Evolutionary conservation across 495 filamentous ascomycete species (phyloP), one percentile per base, ranked within the genome.

Genomic region (Friedmanniomyces endolithicus): DNA sequence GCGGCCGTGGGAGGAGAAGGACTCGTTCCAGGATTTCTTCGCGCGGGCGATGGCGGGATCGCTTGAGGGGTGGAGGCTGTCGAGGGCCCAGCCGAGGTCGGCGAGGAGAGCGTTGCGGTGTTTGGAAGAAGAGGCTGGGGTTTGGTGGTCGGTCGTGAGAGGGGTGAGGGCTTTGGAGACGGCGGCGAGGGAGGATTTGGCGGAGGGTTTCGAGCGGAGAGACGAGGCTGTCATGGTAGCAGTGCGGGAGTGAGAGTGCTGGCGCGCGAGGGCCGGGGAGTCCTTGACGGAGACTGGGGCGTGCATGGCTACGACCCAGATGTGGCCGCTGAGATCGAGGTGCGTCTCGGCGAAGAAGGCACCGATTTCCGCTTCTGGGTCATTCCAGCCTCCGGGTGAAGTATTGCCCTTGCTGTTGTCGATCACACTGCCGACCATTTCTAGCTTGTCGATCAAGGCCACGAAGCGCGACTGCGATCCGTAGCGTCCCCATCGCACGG

Each of bases 271-370:
- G 12, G 37, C 3, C 37, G 17, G 12, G 12, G 6, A 3, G 24
- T 37, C 48, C 48, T 4, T 11, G 29, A 11, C 24, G 12, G 24
- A 50, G n/a, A 20, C 22, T n/a, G 51, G 51, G n/a, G n/a, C 16
- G 24, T 55, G 44, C 16, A 55, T 37, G 2, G 52, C 52, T 25
- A 55, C 52, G n/a, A 55, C 52, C 52, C 52, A 55, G 17, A 55
- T 29, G 31, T 55, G 52, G 27, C 34, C 52, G 16, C 22, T 8
- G 14, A 48, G 12, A 17, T 55, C 52, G 12, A 55, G 52, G 25
- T 48, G 25, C 2, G 45, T 25, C 31, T 22, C 19, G 22, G 52
- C 41, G 24, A 48, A 16, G 20, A 48, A 55, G 17, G 27, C 22
- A 27, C 43, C 34, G 12, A 27, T 24, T 8, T 35, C 43, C 8